Conservation (phyloP, 1,284 basidiomycete species). For the Boletellus deceptivus region DNA sequence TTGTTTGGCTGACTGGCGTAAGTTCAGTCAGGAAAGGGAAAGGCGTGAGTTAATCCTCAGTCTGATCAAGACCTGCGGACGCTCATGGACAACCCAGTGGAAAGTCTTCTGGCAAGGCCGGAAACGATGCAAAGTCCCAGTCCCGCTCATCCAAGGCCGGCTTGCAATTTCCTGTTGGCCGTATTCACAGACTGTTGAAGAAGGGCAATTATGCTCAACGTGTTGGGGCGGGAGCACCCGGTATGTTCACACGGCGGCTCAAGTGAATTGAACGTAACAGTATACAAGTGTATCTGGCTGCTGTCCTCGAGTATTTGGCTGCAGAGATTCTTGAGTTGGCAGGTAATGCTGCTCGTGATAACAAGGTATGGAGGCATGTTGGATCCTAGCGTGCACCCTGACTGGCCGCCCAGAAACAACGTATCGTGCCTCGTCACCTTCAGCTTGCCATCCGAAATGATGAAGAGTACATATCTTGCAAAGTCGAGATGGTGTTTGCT, state of each 20-base stretch:
- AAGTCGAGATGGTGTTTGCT: background rate
- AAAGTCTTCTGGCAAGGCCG: conserved; percentile 56
- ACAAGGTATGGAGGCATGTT: conserved; percentile 41
- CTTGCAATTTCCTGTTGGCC: conserved; percentile 84
- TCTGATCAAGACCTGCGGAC: background rate
- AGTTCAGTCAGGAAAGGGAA: conserved; percentile 53
- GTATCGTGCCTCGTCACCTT: conserved; percentile 83
- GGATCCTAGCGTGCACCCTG: background rate
- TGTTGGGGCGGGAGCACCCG: conserved; percentile 70
- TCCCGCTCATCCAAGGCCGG: conserved; percentile 79
- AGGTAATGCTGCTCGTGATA: conserved; percentile 76
- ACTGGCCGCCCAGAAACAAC: conserved; percentile 48
- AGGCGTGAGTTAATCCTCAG: conserved; percentile 38
- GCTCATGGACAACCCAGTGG: conserved; percentile 37
- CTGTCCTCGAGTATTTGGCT: conserved; percentile 80
- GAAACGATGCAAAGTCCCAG: conserved; percentile 49
- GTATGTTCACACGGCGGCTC: conserved; percentile 40
- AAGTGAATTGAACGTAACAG: background rate
- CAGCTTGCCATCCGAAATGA: conserved; percentile 86
- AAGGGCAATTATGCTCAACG: conserved; percentile 77
- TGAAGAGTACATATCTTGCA: conserved; percentile 52
- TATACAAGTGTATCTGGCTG: conserved; percentile 78
- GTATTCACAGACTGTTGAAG: conserved; percentile 84
- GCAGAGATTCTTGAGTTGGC: conserved; percentile 89
- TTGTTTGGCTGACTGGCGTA: background rate